A percentile compares a stretch with the other conserved stretches of the same genome.
These are phyloP conservation scores for Peniophora sp. DNA, from an alignment of 1,284 basidiomycete species.

Conservation along the genomic window DNA sequence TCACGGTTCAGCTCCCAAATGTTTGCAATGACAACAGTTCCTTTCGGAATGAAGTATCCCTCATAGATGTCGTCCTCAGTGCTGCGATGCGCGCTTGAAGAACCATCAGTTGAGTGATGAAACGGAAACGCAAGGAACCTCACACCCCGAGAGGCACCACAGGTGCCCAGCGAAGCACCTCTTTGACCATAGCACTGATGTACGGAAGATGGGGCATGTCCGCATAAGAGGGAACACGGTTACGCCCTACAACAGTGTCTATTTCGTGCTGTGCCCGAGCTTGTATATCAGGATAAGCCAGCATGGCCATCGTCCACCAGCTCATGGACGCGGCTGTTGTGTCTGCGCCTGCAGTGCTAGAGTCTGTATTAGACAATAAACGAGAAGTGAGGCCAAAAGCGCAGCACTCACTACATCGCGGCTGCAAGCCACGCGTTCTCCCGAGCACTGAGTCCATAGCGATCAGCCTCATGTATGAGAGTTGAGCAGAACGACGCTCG, in stretches of 20 bases:
- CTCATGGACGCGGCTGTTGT: slow-evolving; percentile 12
- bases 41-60: slow-evolving; percentile 16
- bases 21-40: slow-evolving; percentile 14
- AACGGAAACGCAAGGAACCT: slow-evolving; percentile 6
- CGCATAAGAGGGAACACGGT: slow-evolving; percentile 20
- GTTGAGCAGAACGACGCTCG: slow-evolving; percentile 9
- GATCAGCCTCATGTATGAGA: slow-evolving; percentile 10
- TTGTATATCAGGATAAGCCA: slow-evolving; percentile 20
- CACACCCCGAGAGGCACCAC: slow-evolving; percentile 14
- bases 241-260: slow-evolving; percentile 20
- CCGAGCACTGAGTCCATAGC: slow-evolving; percentile 7
- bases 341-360: slow-evolving; percentile 12
- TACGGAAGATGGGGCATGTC: slow-evolving; percentile 22
- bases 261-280: slow-evolving; percentile 21
- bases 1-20: slow-evolving; percentile 14
- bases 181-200: slow-evolving; percentile 21
- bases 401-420: slow-evolving; percentile 12
- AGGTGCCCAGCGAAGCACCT: slow-evolving; percentile 22
- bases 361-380: background rate
- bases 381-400: background rate
- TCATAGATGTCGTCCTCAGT: slow-evolving; percentile 17
- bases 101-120: background rate
- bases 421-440: slow-evolving; percentile 14
- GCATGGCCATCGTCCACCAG: slow-evolving; percentile 23
- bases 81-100: slow-evolving; percentile 7